Evolutionary conservation across 306 rosid genomes (phyloP), one percentile per base, ranked within the genome.

Genomic region (Cucumis melo): DNA sequence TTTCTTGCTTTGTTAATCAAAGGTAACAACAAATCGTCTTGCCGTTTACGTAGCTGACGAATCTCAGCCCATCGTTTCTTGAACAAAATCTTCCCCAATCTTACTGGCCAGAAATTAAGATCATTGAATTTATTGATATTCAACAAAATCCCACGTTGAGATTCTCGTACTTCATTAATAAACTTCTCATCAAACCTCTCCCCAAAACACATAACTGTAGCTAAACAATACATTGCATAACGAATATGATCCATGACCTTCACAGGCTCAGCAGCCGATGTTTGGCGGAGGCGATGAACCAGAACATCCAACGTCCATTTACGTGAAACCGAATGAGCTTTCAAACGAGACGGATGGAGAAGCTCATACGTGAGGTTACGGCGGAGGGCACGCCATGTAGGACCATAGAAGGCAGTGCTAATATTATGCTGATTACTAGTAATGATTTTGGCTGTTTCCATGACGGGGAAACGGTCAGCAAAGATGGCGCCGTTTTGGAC

Each of bases 341-440:
- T 75, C 20, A 75, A 21, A 5, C 78, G 78, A 14, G 78, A 75
- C 4, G 78, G 78, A 17, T 75, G 78, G 53, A 75, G 78, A 15
- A 75, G 66, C 51, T 75, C 78, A 15, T 56, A 14, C 16, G 78
- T 75, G 16, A 75, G 78, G 5, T 75, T 75, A 2, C 78, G 78
- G 68, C 78, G 78, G 51, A 75, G 78, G 55, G 41, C 16, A 2
- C 78, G 78, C 78, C 78, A 75, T 16, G 51, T 57, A 7, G n/a
- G 64, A 15, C 78, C 78, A 56, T 75, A 75, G 46, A 75, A 75
- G 56, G 78, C 56, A 6, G 78, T 75, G 78, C 78, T 75, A 41
- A 75, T 75, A 39, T 75, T 75, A 39, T n/a, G 78, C 3, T 75
- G 78, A 55, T 75, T 59, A 39, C 78, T 75, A 8, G 78, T 75